Base-by-base conservation (phyloP, 164 flowering plant species). In the Vitis labrusca region DNA sequence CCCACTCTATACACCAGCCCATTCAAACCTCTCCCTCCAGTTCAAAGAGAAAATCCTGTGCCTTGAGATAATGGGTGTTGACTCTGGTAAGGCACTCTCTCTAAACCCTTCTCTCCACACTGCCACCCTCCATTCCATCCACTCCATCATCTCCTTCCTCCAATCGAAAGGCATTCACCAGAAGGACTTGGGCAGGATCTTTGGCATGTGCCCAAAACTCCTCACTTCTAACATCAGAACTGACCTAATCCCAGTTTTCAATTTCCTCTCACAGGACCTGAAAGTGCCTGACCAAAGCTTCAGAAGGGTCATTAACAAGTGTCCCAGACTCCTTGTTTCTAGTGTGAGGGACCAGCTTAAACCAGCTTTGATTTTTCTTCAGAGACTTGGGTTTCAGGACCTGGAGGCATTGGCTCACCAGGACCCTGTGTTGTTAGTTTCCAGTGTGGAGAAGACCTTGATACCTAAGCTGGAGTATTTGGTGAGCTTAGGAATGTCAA, bases 31-130 rank as follows among this genome's bases (percentile, higher is more conserved):
- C 71, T 78, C 94, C 69, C 76, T 72, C 71, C 84, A 87, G 72
- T 78, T 93, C 91, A 86, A 93, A 65, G 99, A 95, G 67, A 95
- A 91, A 65, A 82, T 95, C 72, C 77, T 95, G 3, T 93, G 97
- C 79, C 87, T 95, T n/a, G 99, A 95, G 71, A 71, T 95, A 70
- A 86, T 95, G 85, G 99, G 99, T 10, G 84, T 95, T 15, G 93
- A 95, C 72, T 78, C 98, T 7, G 90, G 97, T 23, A 88, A 77
- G 32, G 99, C 97, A 2, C 79, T 95, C n/a, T 70, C 97, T 15
- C 84, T 77, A 49, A 93, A 93, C 85, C 98, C 97, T 0, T 82
- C 85, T 61, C 93, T 96, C 61, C 97, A 76, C 71, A 17, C 77
- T 2, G 88, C 92, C 17, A 66, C 97, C 14, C 91, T 93, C 13